Evolutionary conservation across 305 asterid species (phyloP).

Genomic region (Solanum hybrid): DNA sequence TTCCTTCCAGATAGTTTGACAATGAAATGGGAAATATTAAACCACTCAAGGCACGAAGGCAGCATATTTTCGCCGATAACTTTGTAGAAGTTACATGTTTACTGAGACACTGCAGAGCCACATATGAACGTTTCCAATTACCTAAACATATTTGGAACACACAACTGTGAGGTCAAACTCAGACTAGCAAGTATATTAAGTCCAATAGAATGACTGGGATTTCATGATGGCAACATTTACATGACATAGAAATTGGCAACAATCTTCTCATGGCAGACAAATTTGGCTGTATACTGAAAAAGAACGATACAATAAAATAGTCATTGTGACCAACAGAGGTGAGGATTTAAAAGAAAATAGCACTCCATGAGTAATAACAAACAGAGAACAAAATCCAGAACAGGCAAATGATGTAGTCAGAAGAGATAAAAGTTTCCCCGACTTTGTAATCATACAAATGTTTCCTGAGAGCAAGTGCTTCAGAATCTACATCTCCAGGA

Average conservation of each 20-base stretch:
- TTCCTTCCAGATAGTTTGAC: slow-evolving; percentile 75
- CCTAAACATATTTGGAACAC: slow-evolving; percentile 39
- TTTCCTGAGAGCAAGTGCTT: not conserved
- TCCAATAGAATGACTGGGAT: not conserved
- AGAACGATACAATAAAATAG: not conserved
- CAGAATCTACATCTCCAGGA: not conserved
- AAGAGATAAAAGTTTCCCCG: not conserved
- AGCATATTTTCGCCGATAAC: slow-evolving; percentile 20
- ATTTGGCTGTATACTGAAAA: not conserved
- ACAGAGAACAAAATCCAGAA: not conserved
- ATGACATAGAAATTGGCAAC: not conserved
- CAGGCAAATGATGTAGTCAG: not conserved
- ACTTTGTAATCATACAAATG: not conserved
- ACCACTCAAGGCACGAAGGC: slow-evolving; percentile 25
- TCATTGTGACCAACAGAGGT: not conserved
- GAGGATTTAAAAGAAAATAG: not conserved
- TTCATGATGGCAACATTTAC: not conserved
- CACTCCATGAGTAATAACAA: not conserved
- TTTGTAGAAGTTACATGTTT: slow-evolving; percentile 41
- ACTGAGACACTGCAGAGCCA: slow-evolving; percentile 68
- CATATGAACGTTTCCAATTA: slow-evolving; percentile 75
- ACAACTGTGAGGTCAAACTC: not conserved
- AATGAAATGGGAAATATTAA: slow-evolving; percentile 52
- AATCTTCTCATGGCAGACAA: not conserved
- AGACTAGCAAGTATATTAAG: not conserved